A percentile compares a stretch with the other conserved stretches of the same genome.
Conservation (phyloP, 129 eudicot genomes). For the Tagetes erecta region DNA sequence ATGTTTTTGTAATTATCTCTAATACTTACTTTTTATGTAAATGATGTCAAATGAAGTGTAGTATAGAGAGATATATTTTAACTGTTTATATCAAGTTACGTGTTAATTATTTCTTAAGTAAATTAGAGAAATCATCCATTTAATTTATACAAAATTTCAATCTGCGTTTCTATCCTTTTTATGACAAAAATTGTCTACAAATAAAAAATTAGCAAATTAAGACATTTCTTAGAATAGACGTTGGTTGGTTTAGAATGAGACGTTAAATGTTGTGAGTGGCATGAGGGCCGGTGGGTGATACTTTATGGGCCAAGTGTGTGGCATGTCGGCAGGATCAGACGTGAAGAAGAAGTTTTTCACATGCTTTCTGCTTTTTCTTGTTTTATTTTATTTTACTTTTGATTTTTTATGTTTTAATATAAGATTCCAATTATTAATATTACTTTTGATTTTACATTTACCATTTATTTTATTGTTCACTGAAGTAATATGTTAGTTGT, state of each 20-base stretch:
- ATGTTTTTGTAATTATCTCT: no score
- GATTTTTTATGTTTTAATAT: neutral
- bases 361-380: neutral
- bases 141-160: neutral
- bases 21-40: no score
- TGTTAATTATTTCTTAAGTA: neutral
- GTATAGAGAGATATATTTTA: neutral
- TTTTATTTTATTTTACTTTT: neutral
- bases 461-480: no score
- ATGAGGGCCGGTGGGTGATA: conserved; percentile 14
- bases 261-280: neutral
- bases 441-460: no score
- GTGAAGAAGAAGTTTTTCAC: conserved; percentile 3
- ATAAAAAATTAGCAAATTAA: no score
- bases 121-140: neutral
- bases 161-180: neutral
- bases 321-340: conserved; percentile 5
- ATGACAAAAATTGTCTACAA: neutral
- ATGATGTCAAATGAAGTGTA: no score
- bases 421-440: no score
- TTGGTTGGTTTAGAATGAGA: neutral
- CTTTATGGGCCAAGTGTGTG: neutral
- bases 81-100: neutral
- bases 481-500: no score
- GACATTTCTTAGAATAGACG: neutral